These are phyloP conservation scores for Claviceps sp. DNA, from an alignment of 2,329 filamentous ascomycete species.

Conservation along the genomic window DNA sequence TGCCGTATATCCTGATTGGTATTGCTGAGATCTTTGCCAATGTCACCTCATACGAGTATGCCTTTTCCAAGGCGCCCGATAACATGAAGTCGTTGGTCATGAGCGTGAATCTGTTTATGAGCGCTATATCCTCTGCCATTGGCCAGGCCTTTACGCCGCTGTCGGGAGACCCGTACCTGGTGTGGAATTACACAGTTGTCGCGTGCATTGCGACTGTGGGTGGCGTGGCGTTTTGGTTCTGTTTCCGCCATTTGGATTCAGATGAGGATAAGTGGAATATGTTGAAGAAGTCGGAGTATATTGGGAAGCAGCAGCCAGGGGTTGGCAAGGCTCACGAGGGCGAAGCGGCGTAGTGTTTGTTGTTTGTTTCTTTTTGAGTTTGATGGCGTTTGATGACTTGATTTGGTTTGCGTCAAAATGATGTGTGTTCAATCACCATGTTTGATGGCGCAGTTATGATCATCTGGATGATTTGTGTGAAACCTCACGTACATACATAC, in stretches of 20 bases:
- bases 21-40: conserved; percentile 41
- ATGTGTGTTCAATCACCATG: too few species aligned
- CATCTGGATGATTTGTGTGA: too few species aligned
- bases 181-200: conserved; percentile 58
- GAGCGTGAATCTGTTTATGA: conserved; percentile 57
- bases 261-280: conserved; percentile 59
- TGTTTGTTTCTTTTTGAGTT: background rate
- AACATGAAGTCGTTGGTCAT: conserved; percentile 73
- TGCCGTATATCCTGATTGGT: conserved; percentile 38
- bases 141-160: conserved; percentile 55
- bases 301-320: conserved; percentile 26
- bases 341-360: background rate
- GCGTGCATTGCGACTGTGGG: conserved; percentile 50
- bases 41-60: conserved; percentile 56
- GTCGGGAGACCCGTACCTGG: conserved; percentile 48
- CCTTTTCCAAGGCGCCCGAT: conserved; percentile 62
- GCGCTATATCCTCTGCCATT: conserved; percentile 53
- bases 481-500: too few species aligned
- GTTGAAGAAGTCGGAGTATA: conserved; percentile 32
- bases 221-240: conserved; percentile 53
- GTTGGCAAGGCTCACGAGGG: conserved; percentile 12
- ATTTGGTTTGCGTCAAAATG: too few species aligned
- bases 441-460: too few species aligned
- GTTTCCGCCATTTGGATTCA: conserved; percentile 49
- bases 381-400: background rate